A percentile compares a stretch with the other conserved stretches of the same genome.
phyloP scores from a whole-genome alignment of 2,329 filamentous ascomycete genomes.

The Fusarium tjaetaba region DNA sequence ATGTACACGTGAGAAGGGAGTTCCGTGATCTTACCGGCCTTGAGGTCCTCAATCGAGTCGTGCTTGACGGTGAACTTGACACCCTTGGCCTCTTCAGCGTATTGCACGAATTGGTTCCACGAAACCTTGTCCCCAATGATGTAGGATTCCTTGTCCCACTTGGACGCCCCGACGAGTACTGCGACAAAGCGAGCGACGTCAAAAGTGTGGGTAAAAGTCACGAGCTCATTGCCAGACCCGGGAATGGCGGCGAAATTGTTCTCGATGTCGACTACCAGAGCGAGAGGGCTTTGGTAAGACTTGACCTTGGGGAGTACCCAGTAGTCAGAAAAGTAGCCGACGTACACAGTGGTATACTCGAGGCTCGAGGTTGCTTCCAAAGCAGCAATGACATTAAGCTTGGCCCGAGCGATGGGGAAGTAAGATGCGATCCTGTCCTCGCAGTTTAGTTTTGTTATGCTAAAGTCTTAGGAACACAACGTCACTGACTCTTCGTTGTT shows the following conservation, averaged over 20 bases:
- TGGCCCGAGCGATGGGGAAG: background rate
- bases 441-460: background rate
- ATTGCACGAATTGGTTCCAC: background rate
- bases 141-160: background rate
- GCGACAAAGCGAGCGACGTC: background rate
- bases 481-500: background rate
- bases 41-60: background rate
- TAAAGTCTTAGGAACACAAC: accelerated
- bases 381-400: background rate
- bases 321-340: background rate
- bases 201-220: background rate
- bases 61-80: background rate
- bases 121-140: background rate
- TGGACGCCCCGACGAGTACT: accelerated
- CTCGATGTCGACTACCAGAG: background rate
- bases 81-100: background rate
- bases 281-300: background rate
- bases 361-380: background rate
- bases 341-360: background rate
- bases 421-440: background rate
- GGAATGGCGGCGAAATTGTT: background rate
- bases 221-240: background rate
- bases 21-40: background rate
- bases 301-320: background rate
- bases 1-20: background rate